Conservation (phyloP, 495 filamentous ascomycete species). For the Aspergillus nidulans region DNA sequence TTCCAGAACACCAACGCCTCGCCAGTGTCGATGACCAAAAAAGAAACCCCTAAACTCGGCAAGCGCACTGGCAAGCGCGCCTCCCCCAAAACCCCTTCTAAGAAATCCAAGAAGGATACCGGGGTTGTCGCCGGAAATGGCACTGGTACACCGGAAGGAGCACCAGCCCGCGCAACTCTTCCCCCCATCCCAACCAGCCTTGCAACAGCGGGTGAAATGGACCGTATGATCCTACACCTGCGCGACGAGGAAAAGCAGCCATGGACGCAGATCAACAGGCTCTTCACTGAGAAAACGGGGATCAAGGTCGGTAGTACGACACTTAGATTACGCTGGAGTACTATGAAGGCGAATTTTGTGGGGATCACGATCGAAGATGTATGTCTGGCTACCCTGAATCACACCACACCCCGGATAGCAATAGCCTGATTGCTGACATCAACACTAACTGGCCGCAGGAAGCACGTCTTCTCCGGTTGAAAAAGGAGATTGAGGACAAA, state of each 20-base stretch:
- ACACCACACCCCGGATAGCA: too few relatives aligned
- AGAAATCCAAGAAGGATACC: neutral
- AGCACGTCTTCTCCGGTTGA: conserved; percentile 12
- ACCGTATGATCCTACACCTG: conserved; percentile 21
- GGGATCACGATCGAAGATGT: conserved; percentile 16
- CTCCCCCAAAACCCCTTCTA: neutral
- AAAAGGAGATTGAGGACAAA: conserved; percentile 22
- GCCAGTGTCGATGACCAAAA: neutral
- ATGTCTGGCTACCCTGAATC: conserved; percentile 7
- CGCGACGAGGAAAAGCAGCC: conserved; percentile 15
- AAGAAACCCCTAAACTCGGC: neutral
- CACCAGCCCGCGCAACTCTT: conserved; percentile 3
- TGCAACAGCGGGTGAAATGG: conserved; percentile 5
- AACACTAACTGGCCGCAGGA: too few relatives aligned
- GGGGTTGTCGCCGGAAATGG: neutral
- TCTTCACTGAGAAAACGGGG: conserved; percentile 13
- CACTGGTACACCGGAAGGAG: neutral
- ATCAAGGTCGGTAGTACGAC: conserved; percentile 12
- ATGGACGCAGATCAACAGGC: conserved; percentile 20
- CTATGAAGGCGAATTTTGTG: conserved; percentile 25
- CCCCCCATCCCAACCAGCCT: conserved; percentile 15
- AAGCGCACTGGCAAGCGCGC: conserved; percentile 8
- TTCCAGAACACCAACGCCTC: neutral
- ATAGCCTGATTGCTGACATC: too few relatives aligned
- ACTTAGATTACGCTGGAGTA: conserved; percentile 14